phyloP scores from a whole-genome alignment of 441 rosid species.

The Arabidopsis lyrata region DNA sequence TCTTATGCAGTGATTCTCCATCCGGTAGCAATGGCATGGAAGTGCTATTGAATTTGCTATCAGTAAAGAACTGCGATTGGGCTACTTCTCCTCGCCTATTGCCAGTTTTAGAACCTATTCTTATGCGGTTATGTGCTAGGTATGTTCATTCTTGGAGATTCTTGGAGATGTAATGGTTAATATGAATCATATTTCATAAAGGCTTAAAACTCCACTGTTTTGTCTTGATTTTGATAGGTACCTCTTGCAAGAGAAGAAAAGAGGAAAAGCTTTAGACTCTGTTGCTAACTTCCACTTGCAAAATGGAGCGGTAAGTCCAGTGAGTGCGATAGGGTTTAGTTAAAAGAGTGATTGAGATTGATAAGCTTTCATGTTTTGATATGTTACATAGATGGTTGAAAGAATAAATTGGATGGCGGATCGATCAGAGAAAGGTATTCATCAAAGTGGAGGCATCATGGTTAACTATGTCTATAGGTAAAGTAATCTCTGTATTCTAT shows the following conservation, averaged over 20 bases:
- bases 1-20: constrained; percentile 57
- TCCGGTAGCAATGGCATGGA: constrained; percentile 75
- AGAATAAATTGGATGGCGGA: constrained; percentile 99
- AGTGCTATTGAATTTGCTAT: constrained; percentile 65
- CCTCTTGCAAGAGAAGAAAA: constrained; percentile 89
- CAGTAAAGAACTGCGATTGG: constrained; percentile 64
- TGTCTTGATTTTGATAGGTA: constrained; percentile 58
- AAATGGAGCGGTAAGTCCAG: constrained; percentile 84
- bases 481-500: not conserved
- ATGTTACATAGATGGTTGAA: constrained; percentile 71
- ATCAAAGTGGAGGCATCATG: constrained; percentile 94
- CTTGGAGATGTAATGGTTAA: constrained; percentile 4
- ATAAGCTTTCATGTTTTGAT: not conserved
- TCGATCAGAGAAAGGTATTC: constrained; percentile 73
- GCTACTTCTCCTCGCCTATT: constrained; percentile 55
- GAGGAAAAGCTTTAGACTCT: constrained; percentile 96
- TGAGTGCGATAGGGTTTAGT: not conserved
- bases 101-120: constrained; percentile 66
- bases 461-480: constrained; percentile 95
- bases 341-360: constrained; percentile 4
- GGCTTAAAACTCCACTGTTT: not conserved
- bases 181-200: not conserved
- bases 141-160: constrained; percentile 37
- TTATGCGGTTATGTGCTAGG: constrained; percentile 90
- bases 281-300: constrained; percentile 99